Base-by-base conservation (phyloP, 2,329 filamentous ascomycete species). In the Xylaria sp. region DNA sequence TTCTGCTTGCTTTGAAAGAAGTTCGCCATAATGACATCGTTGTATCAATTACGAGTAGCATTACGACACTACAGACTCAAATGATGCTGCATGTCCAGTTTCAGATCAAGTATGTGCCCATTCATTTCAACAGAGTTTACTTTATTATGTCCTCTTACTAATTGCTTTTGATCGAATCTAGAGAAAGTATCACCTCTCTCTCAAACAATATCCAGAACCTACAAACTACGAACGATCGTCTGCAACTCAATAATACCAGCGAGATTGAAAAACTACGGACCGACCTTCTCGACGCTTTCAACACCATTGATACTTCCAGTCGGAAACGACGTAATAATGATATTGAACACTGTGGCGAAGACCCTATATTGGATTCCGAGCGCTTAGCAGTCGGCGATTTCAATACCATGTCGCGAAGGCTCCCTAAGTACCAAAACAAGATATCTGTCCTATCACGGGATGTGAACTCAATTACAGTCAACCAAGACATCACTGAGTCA, bases 1-100 rank as follows among this genome's bases (percentile, higher is more conserved):
- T 63, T 15, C n/a, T 36, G 2, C 6, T 57, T 38, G 60, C 49
- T n/a, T 7, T 15, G 10, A 57, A 63, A n/a, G 60, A 63, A 49
- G 51, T 63, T 28, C 60, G 51, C 20, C 49, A 20, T 33, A 1
- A 57, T 48, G 51, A 48, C 3, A 38, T n/a, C 28, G 9, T 63
- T 13, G 10, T 38, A 9, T 56, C 51, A 5, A 56, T 63, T 4
- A 63, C 60, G 0, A 48, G 9, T 9, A 56, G 28, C 36, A 46
- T 56, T 11, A 13, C 17, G 23, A 36, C 2, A 5, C 28, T 56
- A 23, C 60, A 63, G 26, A 10, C 26, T 2, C 49, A 63, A 28
- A 63, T 56, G 40, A 57, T 26, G 26, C 6, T 63, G 1, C 60
- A 20, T 2, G 10, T 28, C 11, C 60, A 56, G 20, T 23, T 56